Base-by-base conservation (phyloP, 805 yeast species). In the Sugiyamaella floridensis region DNA sequence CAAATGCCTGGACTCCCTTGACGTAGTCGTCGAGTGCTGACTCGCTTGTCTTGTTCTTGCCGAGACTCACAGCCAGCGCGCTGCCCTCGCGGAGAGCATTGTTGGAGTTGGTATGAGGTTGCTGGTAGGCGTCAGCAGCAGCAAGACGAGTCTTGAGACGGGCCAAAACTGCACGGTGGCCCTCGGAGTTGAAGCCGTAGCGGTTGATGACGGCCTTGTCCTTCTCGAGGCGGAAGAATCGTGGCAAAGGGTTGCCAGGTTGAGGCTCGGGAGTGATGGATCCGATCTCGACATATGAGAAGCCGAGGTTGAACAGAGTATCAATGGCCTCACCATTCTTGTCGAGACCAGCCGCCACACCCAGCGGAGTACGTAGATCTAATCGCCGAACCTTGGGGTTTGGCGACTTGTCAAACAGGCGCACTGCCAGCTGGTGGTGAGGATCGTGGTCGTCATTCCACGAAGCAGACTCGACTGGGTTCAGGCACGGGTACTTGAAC, bases 261-360 rank as follows among this genome's bases (percentile, higher is more conserved):
- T 92, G 98, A 0, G 97, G 87, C 59, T 77, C 72, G 3, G 98
- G 98, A 6, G 98, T 92, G 47, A 92, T 82, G 2, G 96, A 86
- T 1, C 98, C 98, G 55, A 92, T 79, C 69, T 92, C 98, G 58
- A 89, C 93, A 67, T 88, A 88, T 14, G 92, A 81, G 63, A 90
- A 90, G 1, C 98, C 98, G 51, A 78, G 65, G 57, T 82, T 76
- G 60, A 84, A 83, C 54, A 92, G 74, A 0, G 89, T 72, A 61
- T 92, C 97, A 59, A 92, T 81, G 18, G 88, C 96, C 64, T 89
- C 95, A 49, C 88, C 98, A 63, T 90, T 84, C 71, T 92, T 92
- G 69, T 92, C 98, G 58, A 92, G 78, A 11, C 98, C 98, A 22
- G 98, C 98, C 48, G 98, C 97, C 61, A 90, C 76, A 12, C 97